Evolutionary conservation across 495 filamentous ascomycete genomes (phyloP), one percentile per base, ranked within the genome.

Genomic region (Rusavskia elegans): DNA sequence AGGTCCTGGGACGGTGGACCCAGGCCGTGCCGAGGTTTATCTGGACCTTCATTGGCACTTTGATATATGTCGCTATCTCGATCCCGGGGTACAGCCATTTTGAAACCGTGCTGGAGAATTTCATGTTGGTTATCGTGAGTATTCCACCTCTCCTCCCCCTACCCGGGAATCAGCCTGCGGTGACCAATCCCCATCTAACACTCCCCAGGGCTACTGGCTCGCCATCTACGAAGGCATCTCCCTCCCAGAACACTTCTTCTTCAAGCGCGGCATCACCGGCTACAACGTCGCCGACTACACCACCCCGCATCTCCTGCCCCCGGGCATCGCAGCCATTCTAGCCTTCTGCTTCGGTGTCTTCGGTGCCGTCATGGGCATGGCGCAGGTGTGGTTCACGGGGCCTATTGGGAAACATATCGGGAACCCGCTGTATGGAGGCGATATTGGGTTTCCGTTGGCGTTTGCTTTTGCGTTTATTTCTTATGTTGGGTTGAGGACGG

Each of bases 41-140:
- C 52, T 92, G 83, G 84, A 82, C 80, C 0, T 71, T 83, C 51
- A 54, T 86, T 29, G 81, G 72, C 42, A 85, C 84, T 0, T 69
- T 71, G 50, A 75, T 79, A 17, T 89, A 85, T 56, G 73, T 87
- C 45, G 85, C 81, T 5, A 82, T 93, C 55, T 77, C 80, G 9
- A 83, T 92, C 55, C 83, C 85, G 0, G 87, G 83, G 0, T 89
- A 89, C 69, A 69, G 68, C 7, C 72, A 83, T 56, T 92, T 90
- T 65, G 78, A 81, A 56, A 61, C 61, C 25, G 79, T 86, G 45
- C 73, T 92, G 32, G 76, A 82, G 58, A 85, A 85, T 63, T 87
- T 93, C 67, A 83, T 92, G 77, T 68, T 85, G 58, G 64, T 86
- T 54, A 86, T 86, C 53, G 81, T 68, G 55, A n/a, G 59, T 37